Conservation (phyloP, 768 basidiomycete species). For the Trametes elegans region DNA sequence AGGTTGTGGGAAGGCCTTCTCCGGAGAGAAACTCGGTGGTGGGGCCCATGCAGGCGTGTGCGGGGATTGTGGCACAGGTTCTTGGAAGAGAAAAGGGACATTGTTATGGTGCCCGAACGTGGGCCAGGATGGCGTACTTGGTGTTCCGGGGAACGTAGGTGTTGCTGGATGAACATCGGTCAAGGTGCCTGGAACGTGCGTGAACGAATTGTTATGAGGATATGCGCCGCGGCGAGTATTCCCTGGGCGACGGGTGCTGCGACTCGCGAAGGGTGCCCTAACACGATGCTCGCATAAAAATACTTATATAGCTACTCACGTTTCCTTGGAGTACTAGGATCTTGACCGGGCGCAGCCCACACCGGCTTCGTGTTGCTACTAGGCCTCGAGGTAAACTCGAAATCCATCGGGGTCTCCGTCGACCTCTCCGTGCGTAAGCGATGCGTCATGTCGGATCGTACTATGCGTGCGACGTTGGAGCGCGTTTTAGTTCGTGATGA, state of each 20-base stretch:
- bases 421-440: slow-evolving; percentile 40
- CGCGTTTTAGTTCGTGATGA: neutral
- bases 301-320: slow-evolving; percentile 43
- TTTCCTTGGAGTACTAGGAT: slow-evolving; percentile 60
- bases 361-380: slow-evolving; percentile 49
- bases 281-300: too few relatives aligned
- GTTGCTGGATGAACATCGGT: slow-evolving; percentile 40
- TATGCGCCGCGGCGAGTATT: neutral
- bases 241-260: too few relatives aligned
- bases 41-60: slow-evolving; percentile 63
- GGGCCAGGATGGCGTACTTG: slow-evolving; percentile 37
- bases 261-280: too few relatives aligned
- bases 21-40: slow-evolving; percentile 53
- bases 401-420: slow-evolving; percentile 88
- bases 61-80: slow-evolving; percentile 43
- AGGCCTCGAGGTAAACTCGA: slow-evolving; percentile 74
- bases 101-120: slow-evolving; percentile 64
- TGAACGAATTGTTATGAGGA: slow-evolving; percentile 27
- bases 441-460: neutral
- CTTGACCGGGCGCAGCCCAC: slow-evolving; percentile 49
- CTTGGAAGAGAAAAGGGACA: slow-evolving; percentile 72
- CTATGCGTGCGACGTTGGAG: neutral
- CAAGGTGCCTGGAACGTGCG: slow-evolving; percentile 39
- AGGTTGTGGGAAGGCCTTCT: slow-evolving; percentile 55
- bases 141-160: slow-evolving; percentile 34